Conservation (phyloP, 192 early-diverging fungal species). For the Phlyctochytrium planicorne region DNA sequence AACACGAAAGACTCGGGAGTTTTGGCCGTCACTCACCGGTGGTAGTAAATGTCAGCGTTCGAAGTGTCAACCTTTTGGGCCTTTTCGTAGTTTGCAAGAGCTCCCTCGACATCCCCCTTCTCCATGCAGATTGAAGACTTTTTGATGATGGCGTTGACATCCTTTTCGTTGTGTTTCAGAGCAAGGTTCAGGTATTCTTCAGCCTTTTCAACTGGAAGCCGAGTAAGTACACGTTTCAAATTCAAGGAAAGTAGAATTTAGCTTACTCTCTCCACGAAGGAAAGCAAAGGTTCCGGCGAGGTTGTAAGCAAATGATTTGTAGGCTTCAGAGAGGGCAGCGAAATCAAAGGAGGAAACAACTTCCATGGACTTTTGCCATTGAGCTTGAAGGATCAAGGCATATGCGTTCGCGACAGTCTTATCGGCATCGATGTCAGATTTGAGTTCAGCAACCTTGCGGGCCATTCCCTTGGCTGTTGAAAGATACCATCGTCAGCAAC, state of each 20-base stretch:
- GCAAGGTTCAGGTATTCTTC: slow-evolving; percentile 76
- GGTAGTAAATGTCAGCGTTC: slow-evolving; percentile 91
- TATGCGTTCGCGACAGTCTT: slow-evolving; percentile 55
- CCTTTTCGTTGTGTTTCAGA: slow-evolving; percentile 70
- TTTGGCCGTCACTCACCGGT: too few species aligned
- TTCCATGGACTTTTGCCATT: slow-evolving; percentile 32
- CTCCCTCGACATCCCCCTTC: slow-evolving; percentile 62
- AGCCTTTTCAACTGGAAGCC: slow-evolving; percentile 57
- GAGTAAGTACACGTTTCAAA: neutral
- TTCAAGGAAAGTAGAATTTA: slow-evolving; percentile 11
- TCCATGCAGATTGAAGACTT: slow-evolving; percentile 91
- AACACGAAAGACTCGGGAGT: too few species aligned
- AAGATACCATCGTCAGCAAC: slow-evolving; percentile 14
- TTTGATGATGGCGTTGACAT: slow-evolving; percentile 86
- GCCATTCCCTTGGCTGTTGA: slow-evolving; percentile 15
- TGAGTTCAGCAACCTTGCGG: slow-evolving; percentile 17
- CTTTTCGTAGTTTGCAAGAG: slow-evolving; percentile 68
- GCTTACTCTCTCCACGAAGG: slow-evolving; percentile 70
- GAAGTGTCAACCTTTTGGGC: slow-evolving; percentile 66
- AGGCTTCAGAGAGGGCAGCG: slow-evolving; percentile 19
- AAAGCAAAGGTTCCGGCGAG: slow-evolving; percentile 87
- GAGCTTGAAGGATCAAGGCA: slow-evolving; percentile 50
- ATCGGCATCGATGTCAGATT: slow-evolving; percentile 28
- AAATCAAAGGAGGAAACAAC: slow-evolving; percentile 3
- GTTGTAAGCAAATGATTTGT: slow-evolving; percentile 73